phyloP scores from a whole-genome alignment of 129 eudicot genomes.

The Smallanthus sonchifolius region DNA sequence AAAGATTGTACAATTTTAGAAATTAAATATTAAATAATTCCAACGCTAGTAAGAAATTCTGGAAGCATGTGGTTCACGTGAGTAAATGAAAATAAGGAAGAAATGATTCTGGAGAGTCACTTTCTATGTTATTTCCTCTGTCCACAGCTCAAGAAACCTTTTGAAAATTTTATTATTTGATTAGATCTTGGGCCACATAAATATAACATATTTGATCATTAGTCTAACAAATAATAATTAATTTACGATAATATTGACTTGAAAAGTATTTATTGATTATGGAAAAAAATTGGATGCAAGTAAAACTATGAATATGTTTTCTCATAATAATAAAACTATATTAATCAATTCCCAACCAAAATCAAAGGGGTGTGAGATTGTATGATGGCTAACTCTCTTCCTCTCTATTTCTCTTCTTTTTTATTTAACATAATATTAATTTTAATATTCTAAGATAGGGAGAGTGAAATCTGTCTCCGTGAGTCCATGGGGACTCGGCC shows the following conservation, averaged over 20 bases:
- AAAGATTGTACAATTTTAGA: background rate
- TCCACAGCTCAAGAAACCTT: background rate
- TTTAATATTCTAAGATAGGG: too few relatives aligned
- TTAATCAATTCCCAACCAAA: too few relatives aligned
- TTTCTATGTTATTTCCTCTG: background rate
- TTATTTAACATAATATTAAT: too few relatives aligned
- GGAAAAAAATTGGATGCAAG: too few relatives aligned
- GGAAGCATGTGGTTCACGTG: constrained; percentile 4
- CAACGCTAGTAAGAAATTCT: background rate
- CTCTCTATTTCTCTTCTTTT: too few relatives aligned
- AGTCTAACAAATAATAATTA: background rate
- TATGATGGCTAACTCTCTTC: too few relatives aligned
- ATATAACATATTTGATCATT: background rate
- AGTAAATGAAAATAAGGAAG: background rate
- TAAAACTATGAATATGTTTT: too few relatives aligned
- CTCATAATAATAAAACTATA: too few relatives aligned
- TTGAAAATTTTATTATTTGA: background rate
- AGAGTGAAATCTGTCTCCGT: too few relatives aligned
- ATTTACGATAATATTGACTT: background rate
- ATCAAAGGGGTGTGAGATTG: too few relatives aligned
- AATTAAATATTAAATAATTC: background rate
- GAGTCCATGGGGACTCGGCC: too few relatives aligned
- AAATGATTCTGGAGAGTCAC: background rate
- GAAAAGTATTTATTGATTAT: too few relatives aligned
- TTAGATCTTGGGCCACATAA: background rate